Evolutionary conservation across 306 rosid species (phyloP).

Genomic region (Dalbergia cultrata): DNA sequence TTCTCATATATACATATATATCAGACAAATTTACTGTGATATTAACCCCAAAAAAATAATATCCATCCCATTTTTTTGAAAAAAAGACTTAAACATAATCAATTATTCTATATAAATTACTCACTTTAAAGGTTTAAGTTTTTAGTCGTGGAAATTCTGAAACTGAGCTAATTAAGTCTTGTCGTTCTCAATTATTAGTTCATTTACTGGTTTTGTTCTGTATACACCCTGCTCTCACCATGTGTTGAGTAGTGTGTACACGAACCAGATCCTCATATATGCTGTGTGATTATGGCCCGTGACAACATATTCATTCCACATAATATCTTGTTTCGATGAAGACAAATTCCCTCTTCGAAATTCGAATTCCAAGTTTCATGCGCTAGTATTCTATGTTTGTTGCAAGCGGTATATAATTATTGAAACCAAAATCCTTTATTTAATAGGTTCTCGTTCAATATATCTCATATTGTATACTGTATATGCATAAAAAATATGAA

Average conservation of each 20-base stretch:
- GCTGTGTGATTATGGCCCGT: constrained; percentile 9
- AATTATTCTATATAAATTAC: no score
- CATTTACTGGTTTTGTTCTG: no score
- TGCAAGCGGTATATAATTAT: not conserved
- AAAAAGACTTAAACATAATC: no score
- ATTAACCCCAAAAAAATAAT: no score
- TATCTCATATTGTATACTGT: no score
- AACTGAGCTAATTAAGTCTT: no score
- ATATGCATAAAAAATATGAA: not conserved
- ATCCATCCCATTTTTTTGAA: no score
- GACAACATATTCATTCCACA: constrained; percentile 17
- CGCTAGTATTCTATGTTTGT: not conserved
- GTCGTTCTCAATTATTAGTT: no score
- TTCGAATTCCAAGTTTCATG: not conserved
- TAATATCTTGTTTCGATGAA: not conserved
- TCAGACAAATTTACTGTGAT: no score
- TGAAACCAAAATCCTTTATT: not conserved
- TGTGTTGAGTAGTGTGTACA: not conserved
- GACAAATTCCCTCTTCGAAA: not conserved
- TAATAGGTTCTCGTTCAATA: not conserved
- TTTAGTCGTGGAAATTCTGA: no score
- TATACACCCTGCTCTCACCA: not conserved
- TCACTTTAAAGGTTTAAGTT: no score
- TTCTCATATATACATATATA: no score
- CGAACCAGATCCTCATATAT: constrained; percentile 1